Base-by-base conservation (phyloP, 352 stramenopile genomes). In the Thraustochytrium striatum region DNA sequence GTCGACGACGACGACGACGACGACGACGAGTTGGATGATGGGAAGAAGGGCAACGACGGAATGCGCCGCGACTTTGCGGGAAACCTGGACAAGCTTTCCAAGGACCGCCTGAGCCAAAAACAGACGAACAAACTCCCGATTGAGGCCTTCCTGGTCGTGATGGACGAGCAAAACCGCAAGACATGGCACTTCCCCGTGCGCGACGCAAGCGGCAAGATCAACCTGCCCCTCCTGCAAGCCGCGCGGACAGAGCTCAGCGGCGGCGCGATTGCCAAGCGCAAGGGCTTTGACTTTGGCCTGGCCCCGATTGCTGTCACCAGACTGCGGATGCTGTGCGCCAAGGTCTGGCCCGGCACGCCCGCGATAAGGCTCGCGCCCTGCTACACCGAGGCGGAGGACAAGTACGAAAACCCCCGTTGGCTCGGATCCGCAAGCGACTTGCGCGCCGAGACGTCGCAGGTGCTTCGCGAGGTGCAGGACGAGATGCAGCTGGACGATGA, bases 151-250 rank as follows among this genome's bases (percentile, higher is more conserved):
- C 41, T 75, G 8, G 39, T 41, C 19, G 65, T 75, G 0, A 38
- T 30, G 7, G 30, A 61, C 39, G 25, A 62, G 35, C 7, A 13
- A 16, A 62, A 58, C 30, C 44, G 44, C 35, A 75, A 38, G 21
- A 75, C 65, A 9, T 75, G 65, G 65, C 30, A 43, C 50, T 75
- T 75, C 30, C 65, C 65, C 8, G 50, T 75, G 7, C 65, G 65
- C 3, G 41, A 75, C 16, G 32, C 44, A 0, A 43, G 61, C 36
- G 65, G 65, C 16, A 30, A 30, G 28, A 75, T 75, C 32, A 75
- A 75, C 25, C 16, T 68, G 16, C 47, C 11, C 11, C 41, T 75
- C 7, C 52, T 75, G 43, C 21, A 75, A 25, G 30, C 11, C 0
- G 65, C 65, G 13, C 65, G 65, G 1, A 62, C 30, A 21, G 65